Evolutionary conservation across 225 moss, liverwort and hornwort genomes (phyloP).

Genomic region (Physcomitrellopsis africana): DNA sequence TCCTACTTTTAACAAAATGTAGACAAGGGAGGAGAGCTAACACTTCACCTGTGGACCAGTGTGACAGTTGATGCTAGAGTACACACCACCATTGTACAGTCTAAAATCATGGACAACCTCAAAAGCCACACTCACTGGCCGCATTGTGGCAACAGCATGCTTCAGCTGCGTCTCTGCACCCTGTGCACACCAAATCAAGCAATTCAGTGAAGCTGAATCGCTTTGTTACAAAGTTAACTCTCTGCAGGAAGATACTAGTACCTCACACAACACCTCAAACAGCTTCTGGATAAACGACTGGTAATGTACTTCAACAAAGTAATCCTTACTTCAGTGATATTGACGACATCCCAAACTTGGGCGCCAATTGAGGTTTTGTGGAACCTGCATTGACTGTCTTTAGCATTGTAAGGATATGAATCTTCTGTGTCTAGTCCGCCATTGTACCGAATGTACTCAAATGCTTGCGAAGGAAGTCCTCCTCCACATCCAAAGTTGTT

Average conservation of each 20-base stretch:
- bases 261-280: not conserved
- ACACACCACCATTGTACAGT: slow-evolving; percentile 77
- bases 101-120: slow-evolving; percentile 63
- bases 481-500: slow-evolving; percentile 96
- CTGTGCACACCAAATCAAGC: slow-evolving; percentile 38
- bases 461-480: slow-evolving; percentile 95
- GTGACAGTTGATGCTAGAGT: slow-evolving; percentile 61
- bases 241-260: too few species aligned
- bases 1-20: too few species aligned
- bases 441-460: slow-evolving; percentile 85
- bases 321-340: slow-evolving; percentile 80
- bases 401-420: slow-evolving; percentile 81
- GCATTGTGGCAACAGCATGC: slow-evolving; percentile 85
- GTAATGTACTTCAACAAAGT: not conserved
- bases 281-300: not conserved
- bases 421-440: slow-evolving; percentile 96
- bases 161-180: slow-evolving; percentile 85
- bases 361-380: slow-evolving; percentile 73
- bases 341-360: slow-evolving; percentile 91
- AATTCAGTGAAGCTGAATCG: not conserved
- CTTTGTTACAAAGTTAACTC: too few species aligned
- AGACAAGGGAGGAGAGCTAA: not conserved
- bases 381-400: slow-evolving; percentile 72
- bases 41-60: slow-evolving; percentile 64
- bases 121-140: slow-evolving; percentile 89